Base-by-base conservation (phyloP, 106 monocot genomes). In the Agapanthus africanus region DNA sequence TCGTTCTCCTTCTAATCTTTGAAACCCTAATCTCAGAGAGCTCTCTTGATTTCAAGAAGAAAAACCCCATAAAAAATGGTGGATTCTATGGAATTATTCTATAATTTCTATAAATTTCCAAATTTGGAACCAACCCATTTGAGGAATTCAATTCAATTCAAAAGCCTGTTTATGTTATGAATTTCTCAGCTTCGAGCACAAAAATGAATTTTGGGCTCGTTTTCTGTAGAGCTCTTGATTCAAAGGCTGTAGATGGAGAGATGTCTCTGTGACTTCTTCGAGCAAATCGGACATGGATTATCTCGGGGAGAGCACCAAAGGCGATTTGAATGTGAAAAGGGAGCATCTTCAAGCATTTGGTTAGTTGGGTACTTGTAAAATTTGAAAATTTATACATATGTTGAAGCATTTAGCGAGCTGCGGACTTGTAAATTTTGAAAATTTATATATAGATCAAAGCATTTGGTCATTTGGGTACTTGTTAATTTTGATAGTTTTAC, bases 281-380 rank as follows among this genome's bases (percentile, higher is more conserved):
- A 78, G 81, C 71, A 77, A 74, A 40, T 91, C 91, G 25, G 86
- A 84, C 5, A 81, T 95, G 32, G 95, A 95, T 70, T 95, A 95
- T 57, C 78, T 95, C 7, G 95, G 91, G 14, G 88, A 95, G 84
- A 95, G 91, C 74, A 95, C 91, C 60, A 95, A 91, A 72, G 95
- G 91, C 51, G 85, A 95, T 75, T 74, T 95, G 78, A 88, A 84
- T 68, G 88, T 95, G 46, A 83, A 75, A 51, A 54, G 60, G 64
- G 91, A 95, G 69, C 85, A 82, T 37, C 76, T 88, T 15, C 83
- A 86, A 40, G 85, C 83, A 0, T 77, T 85, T 57, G 91, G 95
- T 95, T 75, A 85, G 88, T 42, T 64, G 60, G 34, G 33, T n/a
- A n/a, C n/a, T n/a, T n/a, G n/a, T n/a, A n/a, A n/a, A n/a, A n/a